A percentile compares a stretch with the other conserved stretches of the same genome.
Conservation (phyloP, 2,329 filamentous ascomycete species). For the Graphilbum sp. region DNA sequence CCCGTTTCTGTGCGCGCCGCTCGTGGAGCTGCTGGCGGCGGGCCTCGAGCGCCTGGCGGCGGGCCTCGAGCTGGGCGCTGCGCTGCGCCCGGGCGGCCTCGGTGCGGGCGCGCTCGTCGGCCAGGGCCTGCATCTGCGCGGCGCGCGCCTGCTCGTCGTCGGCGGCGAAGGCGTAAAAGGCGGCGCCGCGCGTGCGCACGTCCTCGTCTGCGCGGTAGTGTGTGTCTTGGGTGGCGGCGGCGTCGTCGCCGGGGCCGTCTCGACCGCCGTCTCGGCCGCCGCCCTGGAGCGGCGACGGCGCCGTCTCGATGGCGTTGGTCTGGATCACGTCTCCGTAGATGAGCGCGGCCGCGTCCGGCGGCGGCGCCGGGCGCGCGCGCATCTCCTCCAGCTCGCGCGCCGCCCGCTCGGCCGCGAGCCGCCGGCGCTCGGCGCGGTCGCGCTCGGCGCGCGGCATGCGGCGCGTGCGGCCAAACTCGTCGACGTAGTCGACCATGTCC, state of each 20-base stretch:
- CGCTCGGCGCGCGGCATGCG: conserved; percentile 55
- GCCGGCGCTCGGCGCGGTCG: conserved; percentile 42
- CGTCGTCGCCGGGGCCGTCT: conserved; percentile 25
- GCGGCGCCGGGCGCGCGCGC: conserved; percentile 49
- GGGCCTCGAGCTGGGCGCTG: conserved; percentile 38
- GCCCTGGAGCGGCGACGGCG: conserved; percentile 50
- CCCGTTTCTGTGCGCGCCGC: conserved; percentile 12
- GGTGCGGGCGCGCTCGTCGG: conserved; percentile 50
- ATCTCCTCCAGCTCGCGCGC: conserved; percentile 50
- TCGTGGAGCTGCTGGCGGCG: neutral
- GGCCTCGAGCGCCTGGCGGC: conserved; percentile 47
- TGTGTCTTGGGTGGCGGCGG: conserved; percentile 28
- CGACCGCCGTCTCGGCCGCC: conserved; percentile 60
- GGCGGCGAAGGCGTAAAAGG: conserved; percentile 78
- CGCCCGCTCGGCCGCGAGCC: conserved; percentile 28
- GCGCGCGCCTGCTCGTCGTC: conserved; percentile 53
- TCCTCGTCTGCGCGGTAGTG: conserved; percentile 82
- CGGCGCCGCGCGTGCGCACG: conserved; percentile 73
- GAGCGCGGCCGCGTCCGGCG: conserved; percentile 35
- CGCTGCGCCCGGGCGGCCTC: conserved; percentile 42
- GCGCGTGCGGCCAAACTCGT: conserved; percentile 81
- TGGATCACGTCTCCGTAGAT: conserved; percentile 83
- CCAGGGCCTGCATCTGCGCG: conserved; percentile 60
- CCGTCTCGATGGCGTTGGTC: conserved; percentile 57
- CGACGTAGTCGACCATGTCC: conserved; percentile 69